Evolutionary conservation across 2,329 filamentous ascomycete species (phyloP).

Genomic region (Fusarium sp.): DNA sequence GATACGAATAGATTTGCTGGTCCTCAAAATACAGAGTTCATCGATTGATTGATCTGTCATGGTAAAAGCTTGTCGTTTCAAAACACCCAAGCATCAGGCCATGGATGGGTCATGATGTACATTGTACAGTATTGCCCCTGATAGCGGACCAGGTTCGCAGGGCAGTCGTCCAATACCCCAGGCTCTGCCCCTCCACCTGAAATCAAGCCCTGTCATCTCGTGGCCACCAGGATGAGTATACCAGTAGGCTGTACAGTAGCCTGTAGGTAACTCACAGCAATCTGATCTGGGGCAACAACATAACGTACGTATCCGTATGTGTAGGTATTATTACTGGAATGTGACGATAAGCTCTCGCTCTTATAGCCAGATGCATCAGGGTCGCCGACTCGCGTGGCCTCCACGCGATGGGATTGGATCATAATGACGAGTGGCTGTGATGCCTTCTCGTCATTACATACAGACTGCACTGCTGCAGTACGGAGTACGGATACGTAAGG

Average conservation of each 20-base stretch:
- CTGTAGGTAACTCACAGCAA: too few species aligned
- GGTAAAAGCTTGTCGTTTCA: conserved; percentile 14
- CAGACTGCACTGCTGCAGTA: too few species aligned
- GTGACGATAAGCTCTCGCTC: not conserved
- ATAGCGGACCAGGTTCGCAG: too few species aligned
- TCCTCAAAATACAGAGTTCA: too few species aligned
- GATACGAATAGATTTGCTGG: not conserved
- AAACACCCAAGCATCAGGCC: conserved; percentile 27
- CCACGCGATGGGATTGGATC: conserved; percentile 7
- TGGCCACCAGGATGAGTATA: conserved; percentile 4
- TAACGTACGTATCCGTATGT: too few species aligned
- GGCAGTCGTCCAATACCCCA: not conserved
- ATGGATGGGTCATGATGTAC: not conserved
- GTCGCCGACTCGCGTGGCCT: conserved; percentile 9
- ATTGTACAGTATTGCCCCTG: too few species aligned
- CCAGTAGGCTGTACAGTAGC: too few species aligned
- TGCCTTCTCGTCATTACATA: conserved; percentile 13
- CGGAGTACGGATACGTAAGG: too few species aligned
- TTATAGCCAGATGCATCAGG: conserved; percentile 4
- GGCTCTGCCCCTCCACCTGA: not conserved
- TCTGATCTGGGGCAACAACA: too few species aligned
- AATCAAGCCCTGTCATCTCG: not conserved
- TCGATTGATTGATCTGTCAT: too few species aligned
- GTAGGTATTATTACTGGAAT: conserved; percentile 15
- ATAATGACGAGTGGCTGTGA: conserved; percentile 4